Percentiles rank a stretch among this genome's conserved stretches.
These are phyloP conservation scores for Leucocoprinus sp. DNA, from an alignment of 768 basidiomycete species.

Conservation along the genomic window DNA sequence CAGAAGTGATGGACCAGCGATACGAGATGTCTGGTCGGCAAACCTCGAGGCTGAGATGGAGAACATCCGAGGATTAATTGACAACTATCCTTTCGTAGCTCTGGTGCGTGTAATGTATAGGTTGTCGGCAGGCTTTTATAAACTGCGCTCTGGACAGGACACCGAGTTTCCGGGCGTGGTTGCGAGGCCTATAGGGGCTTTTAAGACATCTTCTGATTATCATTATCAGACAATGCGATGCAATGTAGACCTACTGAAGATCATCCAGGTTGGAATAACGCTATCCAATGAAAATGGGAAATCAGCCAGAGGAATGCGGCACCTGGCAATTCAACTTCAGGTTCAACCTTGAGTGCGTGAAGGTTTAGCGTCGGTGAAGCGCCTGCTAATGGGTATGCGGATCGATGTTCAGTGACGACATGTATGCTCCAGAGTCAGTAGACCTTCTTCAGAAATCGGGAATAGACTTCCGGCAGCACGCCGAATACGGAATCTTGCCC, in stretches of 20 bases:
- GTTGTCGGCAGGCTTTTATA: too few species aligned
- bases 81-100: slow-evolving; percentile 87
- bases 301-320: slow-evolving; percentile 80
- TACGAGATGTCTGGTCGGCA: slow-evolving; percentile 92
- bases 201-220: slow-evolving; percentile 96
- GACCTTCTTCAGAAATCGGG: slow-evolving; percentile 93
- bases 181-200: slow-evolving; percentile 91
- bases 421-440: slow-evolving; percentile 97
- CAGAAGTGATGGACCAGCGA: slow-evolving; percentile 23
- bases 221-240: slow-evolving; percentile 99
- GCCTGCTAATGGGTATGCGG: not conserved
- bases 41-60: slow-evolving; percentile 93
- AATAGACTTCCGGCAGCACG: slow-evolving; percentile 90
- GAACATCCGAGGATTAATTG: slow-evolving; percentile 78
- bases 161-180: slow-evolving; percentile 99
- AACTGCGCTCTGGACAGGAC: too few species aligned
- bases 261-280: slow-evolving; percentile 96
- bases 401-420: slow-evolving; percentile 67
- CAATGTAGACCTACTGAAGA: slow-evolving; percentile 96
- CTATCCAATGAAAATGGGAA: slow-evolving; percentile 90
- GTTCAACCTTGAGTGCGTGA: slow-evolving; percentile 66
- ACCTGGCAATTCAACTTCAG: slow-evolving; percentile 99
- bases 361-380: not conserved
- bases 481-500: slow-evolving; percentile 85
- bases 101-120: slow-evolving; percentile 54